phyloP scores from a whole-genome alignment of 73 alveolate genomes.

The Paramecium primaurelia region DNA sequence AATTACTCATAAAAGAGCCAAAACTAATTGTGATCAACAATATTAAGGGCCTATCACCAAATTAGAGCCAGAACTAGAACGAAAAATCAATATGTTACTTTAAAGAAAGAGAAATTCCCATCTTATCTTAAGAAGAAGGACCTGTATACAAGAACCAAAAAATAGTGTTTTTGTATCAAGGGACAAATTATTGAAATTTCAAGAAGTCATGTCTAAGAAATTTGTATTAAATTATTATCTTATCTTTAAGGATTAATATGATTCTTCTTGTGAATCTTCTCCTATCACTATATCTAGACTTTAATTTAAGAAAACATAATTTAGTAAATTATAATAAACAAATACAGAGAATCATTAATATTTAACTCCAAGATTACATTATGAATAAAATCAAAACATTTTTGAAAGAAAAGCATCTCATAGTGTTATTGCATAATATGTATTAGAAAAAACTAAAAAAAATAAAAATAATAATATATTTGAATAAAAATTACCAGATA shows the following conservation, averaged over 20 bases:
- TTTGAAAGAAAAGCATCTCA: not conserved
- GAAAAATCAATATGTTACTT: not conserved
- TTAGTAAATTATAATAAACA: not conserved
- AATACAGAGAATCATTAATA: not conserved
- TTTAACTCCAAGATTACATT: not conserved
- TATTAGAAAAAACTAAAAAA: not conserved
- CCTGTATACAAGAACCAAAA: not conserved
- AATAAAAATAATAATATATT: not conserved
- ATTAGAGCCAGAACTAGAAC: not conserved
- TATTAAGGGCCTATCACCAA: not conserved
- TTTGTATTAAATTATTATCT: not conserved
- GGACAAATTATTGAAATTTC: not conserved
- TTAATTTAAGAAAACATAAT: not conserved
- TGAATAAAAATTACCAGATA: not conserved
- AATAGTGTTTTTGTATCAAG: not conserved
- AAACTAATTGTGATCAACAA: not conserved
- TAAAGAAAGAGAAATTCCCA: not conserved
- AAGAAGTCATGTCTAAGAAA: not conserved
- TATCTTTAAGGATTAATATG: not conserved
- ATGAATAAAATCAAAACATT: not conserved
- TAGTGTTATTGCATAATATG: not conserved
- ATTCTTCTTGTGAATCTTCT: constrained; percentile 4
- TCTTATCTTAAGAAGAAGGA: not conserved
- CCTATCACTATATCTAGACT: not conserved
- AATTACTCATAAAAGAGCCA: not conserved